Evolutionary conservation across 257 asterid genomes (phyloP), one percentile per base, ranked within the genome.

Genomic region (Cinchona pubescens): DNA sequence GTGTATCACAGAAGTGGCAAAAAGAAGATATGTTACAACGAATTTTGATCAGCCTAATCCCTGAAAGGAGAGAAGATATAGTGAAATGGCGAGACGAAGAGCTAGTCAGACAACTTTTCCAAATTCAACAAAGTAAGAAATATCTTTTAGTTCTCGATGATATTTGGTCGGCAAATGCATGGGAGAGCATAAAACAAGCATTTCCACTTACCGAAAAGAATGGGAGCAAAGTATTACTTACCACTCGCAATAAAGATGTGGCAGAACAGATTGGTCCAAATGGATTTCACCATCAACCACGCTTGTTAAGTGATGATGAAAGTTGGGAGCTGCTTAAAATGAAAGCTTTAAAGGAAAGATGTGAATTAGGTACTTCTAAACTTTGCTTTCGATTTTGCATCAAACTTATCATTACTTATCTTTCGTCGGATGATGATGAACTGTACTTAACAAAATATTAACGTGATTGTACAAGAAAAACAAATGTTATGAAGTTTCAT

Each of bases 71-170:
- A 59, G 71, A 43, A 19, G 80, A 81, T 45, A 65, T 79, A 14
- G 68, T 72, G 48, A 61, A 3, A 19, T 75, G 76, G 85, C 81
- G 85, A 74, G 83, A 81, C 43, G 87, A 79, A 71, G 85, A 84
- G 73, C 66, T 84, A 64, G 80, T 81, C 75, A 81, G 55, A 75
- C 32, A 76, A 60, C 72, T 84, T 34, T 77, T 81, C 63, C 73
- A 76, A 23, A 79, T 79, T 56, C 87, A 81, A 75, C 38, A 75
- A 19, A 65, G 59, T 67, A 84, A 70, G 68, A 79, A 61, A 75
- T 84, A 85, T 79, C 55, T 84, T 60, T 79, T 81, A 30, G 88
- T 81, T 63, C 74, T 81, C 38, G 87, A 84, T 73, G 87, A 81
- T 27, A 59, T 81, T 2, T 81, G 80, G 85, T 69, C 79, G 2